Conservation (phyloP, 2,329 filamentous ascomycete genomes). For the Beauveria sp. region DNA sequence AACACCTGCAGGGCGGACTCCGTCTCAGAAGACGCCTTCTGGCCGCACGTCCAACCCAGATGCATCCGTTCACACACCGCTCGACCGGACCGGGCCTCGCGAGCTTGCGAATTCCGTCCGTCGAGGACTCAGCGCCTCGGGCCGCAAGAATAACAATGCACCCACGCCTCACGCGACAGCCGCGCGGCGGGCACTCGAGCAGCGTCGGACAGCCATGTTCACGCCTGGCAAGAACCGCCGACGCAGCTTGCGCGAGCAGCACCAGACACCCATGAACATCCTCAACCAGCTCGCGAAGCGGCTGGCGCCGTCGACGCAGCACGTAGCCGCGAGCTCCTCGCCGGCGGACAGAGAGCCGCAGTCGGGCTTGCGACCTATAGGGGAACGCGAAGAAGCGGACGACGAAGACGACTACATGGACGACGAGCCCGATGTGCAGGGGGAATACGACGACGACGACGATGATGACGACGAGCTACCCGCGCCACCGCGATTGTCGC, state of each 20-base stretch:
- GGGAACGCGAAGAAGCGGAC: slow-evolving; percentile 19
- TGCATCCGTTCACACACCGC: slow-evolving; percentile 35
- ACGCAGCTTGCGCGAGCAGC: slow-evolving; percentile 47
- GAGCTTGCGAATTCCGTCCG: slow-evolving; percentile 31
- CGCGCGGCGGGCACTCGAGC: slow-evolving; percentile 49
- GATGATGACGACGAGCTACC: slow-evolving; percentile 39
- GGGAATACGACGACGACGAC: slow-evolving; percentile 44
- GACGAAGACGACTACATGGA: slow-evolving; percentile 44
- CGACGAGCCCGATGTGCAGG: slow-evolving; percentile 28
- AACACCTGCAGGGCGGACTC: slow-evolving; percentile 22
- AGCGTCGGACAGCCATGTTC: slow-evolving; percentile 50
- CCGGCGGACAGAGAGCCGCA: slow-evolving; percentile 14
- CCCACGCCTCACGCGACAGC: slow-evolving; percentile 55
- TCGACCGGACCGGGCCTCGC: slow-evolving; percentile 27
- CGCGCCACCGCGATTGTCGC: not conserved
- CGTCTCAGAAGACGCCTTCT: slow-evolving; percentile 24
- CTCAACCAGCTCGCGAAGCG: slow-evolving; percentile 46
- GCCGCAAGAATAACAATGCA: slow-evolving; percentile 26
- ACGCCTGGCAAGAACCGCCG: slow-evolving; percentile 52
- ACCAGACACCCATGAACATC: slow-evolving; percentile 47
- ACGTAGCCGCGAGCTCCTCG: slow-evolving; percentile 40
- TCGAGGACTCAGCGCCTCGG: slow-evolving; percentile 39
- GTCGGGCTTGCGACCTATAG: slow-evolving; percentile 13
- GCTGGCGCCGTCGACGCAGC: slow-evolving; percentile 41
- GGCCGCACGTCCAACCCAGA: not conserved